Base-by-base conservation (phyloP, 2,329 filamentous ascomycete species). In the Arthroderma sp. region DNA sequence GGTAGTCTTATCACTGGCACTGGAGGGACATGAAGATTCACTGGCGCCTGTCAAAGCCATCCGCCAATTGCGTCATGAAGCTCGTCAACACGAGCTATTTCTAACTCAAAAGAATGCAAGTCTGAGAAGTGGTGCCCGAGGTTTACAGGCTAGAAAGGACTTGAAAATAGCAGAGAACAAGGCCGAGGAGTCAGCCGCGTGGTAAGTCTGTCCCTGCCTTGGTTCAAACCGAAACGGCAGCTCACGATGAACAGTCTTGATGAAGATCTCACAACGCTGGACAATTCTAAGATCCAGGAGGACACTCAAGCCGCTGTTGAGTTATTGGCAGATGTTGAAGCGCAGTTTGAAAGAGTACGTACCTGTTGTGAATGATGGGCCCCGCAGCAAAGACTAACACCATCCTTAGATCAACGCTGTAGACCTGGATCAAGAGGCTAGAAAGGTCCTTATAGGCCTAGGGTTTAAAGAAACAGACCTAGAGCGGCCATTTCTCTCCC, bases 91-190 rank as follows among this genome's bases (percentile, higher is more conserved):
- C 63, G 78, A 81, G 5, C 73, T 90, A 2, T 87, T 86, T 57
- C 78, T 84, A 19, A 79, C 84, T 0, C 83, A 88, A 65, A 87
- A 90, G 62, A 83, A 88, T 66, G 87, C 88, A 6, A 77, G 82
- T 43, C 72, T 89, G 41, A 77, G 87, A 55, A 91, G 87, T 65
- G 88, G 89, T 35, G 80, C 86, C 1, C 75, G 88, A 43, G 89
- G 89, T 0, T 74, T 86, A 77, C 80, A 85, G 60, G 88, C 88
- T 0, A 77, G 88, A n/a, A 91, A 93, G 64, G 81, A 83, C 0
- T 71, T 93, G 17, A 81, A 83, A 54, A 79, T 79, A 2, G 80
- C 84, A 28, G 88, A 94, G 66, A 83, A 83, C 61, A 79, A 79
- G 15, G 76, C 88, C 1, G 77, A 80, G 9, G 79, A 82, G 49